These are phyloP conservation scores for Kwoniella mangroviensis DNA, from an alignment of 768 basidiomycete species.

Conservation along the genomic window DNA sequence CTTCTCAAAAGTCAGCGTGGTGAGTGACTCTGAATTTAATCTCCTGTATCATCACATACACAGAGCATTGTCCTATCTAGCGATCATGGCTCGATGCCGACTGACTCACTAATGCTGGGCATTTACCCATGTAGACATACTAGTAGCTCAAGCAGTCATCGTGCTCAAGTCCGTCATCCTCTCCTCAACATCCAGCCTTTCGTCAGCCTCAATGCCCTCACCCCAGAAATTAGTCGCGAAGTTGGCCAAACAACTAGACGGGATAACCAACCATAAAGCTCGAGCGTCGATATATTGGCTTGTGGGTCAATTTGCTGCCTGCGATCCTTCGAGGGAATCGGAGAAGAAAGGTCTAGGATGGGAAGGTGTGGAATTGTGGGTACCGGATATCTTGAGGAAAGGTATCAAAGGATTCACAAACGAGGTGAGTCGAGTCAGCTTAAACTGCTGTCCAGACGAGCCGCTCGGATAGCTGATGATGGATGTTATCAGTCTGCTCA, in stretches of 20 bases:
- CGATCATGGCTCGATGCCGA: not conserved
- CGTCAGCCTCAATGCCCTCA: conserved; percentile 36
- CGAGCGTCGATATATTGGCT: conserved; percentile 90
- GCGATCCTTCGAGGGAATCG: conserved; percentile 1
- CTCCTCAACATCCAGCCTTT: conserved; percentile 61
- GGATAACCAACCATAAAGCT: conserved; percentile 77
- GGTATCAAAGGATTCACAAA: conserved; percentile 70
- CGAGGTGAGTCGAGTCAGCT: conserved; percentile 64
- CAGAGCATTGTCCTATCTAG: no score
- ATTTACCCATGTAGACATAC: conserved; percentile 63
- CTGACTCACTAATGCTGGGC: conserved; percentile 1
- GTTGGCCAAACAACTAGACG: conserved; percentile 76
- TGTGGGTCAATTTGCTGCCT: conserved; percentile 80
- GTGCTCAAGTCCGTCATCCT: conserved; percentile 86
- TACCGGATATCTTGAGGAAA: conserved; percentile 86
- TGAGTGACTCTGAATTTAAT: conserved; percentile 51
- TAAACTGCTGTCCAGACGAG: no score
- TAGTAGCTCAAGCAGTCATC: conserved; percentile 79
- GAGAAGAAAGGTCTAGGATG: conserved; percentile 49
- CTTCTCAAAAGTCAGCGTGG: conserved; percentile 81
- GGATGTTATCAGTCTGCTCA: conserved; percentile 61
- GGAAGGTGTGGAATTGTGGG: conserved; percentile 74
- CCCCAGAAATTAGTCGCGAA: conserved; percentile 73
- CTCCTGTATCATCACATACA: not conserved
- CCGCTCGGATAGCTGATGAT: no score